Evolutionary conservation across 371 early-diverging fungal genomes (phyloP), one percentile per base, ranked within the genome.

Genomic region (Vairimorpha necatrix): DNA sequence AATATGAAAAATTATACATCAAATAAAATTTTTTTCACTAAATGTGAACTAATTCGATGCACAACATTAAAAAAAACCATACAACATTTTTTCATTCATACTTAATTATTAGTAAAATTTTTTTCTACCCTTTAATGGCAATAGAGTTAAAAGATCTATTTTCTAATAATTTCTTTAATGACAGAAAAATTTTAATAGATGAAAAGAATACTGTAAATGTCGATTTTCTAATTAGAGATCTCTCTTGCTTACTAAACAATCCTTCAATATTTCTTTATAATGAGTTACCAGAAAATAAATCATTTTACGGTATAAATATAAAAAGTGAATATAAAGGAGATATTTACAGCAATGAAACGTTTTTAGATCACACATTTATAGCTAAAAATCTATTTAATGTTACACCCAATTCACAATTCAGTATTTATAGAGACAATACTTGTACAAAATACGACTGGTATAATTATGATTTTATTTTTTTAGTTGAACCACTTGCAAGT

Each of bases 181-280:
- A 68, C 46, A 75, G 63, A 24, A 69, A 26, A 34, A 56, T 68
- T 38, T 36, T 47, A 6, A 73, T 80, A 28, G 72, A 56, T 38
- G 58, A 56, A 28, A 56, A 18, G 13, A 9, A 56, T 13, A 9
- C 13, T 6, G 58, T 56, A 54, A 80, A 80, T 60, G 66, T 38
- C 28, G 76, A 80, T 70, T 80, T 80, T 61, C 39, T 80, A 30
- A 50, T 80, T 24, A 3, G 68, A 39, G 80, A 76, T 33, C 18
- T 80, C 13, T 30, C 56, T 16, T 9, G 38, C 34, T 4, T 14
- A 36, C 47, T 71, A 28, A 54, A 56, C 18, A 39, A 30, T 42
- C 16, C 38, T 20, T 60, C 72, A 28, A 66, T 80, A 42, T 69
- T 53, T 26, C 9, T 36, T 30, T 75, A 20, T 13, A 67, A 76